Base-by-base conservation (phyloP, 2,329 filamentous ascomycete genomes). In the Aurifilum marmelostoma region DNA sequence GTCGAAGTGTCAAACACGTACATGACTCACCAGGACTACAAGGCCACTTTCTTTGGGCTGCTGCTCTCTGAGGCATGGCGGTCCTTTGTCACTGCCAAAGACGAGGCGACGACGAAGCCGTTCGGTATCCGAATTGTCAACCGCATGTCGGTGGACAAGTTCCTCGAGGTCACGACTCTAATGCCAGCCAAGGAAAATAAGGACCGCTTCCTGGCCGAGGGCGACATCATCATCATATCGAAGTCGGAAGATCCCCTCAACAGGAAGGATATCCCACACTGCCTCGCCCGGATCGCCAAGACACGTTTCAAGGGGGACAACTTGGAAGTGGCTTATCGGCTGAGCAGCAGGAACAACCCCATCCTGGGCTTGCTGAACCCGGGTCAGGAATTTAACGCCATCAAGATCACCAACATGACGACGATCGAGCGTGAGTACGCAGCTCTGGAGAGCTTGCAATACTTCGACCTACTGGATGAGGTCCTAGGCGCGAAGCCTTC, bases 391-490 rank as follows among this genome's bases (percentile, higher is more conserved):
- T 84, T 97, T 0, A 87, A 89, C 74, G 94, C 90, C 2, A 85
- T 92, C 68, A 97, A 97, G 76, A 89, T 99, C 73, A 93, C 94
- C 66, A 97, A 95, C 70, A 92, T 99, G 83, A 97, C 92, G 1
- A 96, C 96, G 0, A 90, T 98, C 65, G 95, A 99, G 82, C 91
- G 96, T 78, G 96, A 99, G 80, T 99, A 94, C 78, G 96, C 94
- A 68, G 93, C 96, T 0, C 81, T 99, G 39, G 92, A 94, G 80
- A 95, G 92, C 75, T 80, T 99, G 72, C 92, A 97, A 78, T 98
- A 97, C 79, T 99, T 98, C 75, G 96, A 99, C 79, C 85, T 99
- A 27, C 97, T 95, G 83, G 91, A 95, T 69, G 96, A 99, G 80
- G 92, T 99, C 68, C 84, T 80, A 62, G 89, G 90, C 74, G 96